Base-by-base conservation (phyloP, 805 yeast species). In the Ogataea nitratoaversa region DNA sequence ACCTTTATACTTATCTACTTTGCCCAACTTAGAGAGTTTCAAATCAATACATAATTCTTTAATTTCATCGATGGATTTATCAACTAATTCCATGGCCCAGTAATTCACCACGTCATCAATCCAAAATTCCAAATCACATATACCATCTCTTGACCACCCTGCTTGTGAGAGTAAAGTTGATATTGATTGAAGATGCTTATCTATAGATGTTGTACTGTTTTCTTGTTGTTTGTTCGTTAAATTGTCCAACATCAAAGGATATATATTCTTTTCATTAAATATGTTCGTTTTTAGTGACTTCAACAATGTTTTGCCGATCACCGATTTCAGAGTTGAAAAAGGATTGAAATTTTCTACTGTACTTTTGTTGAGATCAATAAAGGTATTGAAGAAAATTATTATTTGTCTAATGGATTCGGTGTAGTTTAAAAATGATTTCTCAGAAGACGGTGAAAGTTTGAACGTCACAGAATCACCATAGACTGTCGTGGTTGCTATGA, bases 121-220 rank as follows among this genome's bases (percentile, higher is more conserved):
- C 66, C 66, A 61, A 37, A 59, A 60, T 38, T 60, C 65, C 12
- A 61, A 39, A 34, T 61, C 66, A 30, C 60, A 57, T 4, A 52
- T 42, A 1, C 56, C 59, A 43, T 58, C 62, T 13, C 52, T 42
- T 1, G 63, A 52, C 62, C 65, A 60, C 2, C 57, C 54, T 2
- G 44, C 35, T 31, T 50, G 48, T 5, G 60, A 43, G 12, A 61
- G 24, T n/a, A 51, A 30, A 2, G 30, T 43, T 4, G 60, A 54
- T 9, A 61, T 43, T 2, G 37, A 17, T 13, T 43, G 47, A 16
- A 61, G 30, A 37, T 45, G 30, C n/a, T 39, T 17, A 22, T 44
- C n/a, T 24, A 23, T 16, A 23, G 44, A 32, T 19, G 19, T n/a
- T 19, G 37, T 30, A 13, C 16, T 31, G 8, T 38, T 34, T 3